A percentile compares a stretch with the other conserved stretches of the same genome.
phyloP scores from a whole-genome alignment of 2,329 filamentous ascomycete genomes.

The Ophiostoma sp. region DNA sequence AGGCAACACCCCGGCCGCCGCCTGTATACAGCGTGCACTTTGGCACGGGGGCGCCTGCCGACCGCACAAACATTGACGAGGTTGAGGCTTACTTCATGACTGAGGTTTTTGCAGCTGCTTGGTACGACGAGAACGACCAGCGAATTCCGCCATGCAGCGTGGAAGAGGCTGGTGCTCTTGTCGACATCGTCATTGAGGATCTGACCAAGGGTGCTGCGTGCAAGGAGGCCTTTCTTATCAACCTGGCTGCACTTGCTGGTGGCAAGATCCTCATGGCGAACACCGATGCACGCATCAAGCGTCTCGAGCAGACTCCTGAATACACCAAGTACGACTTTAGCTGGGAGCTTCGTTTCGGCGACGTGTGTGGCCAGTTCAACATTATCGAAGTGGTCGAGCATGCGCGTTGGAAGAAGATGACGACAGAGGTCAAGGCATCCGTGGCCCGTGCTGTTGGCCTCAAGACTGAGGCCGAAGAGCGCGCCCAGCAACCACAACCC shows the following conservation, averaged over 20 bases:
- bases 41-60: slow-evolving; percentile 37
- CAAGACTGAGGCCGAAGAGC: slow-evolving; percentile 27
- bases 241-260: slow-evolving; percentile 58
- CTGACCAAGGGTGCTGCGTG: slow-evolving; percentile 50
- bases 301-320: slow-evolving; percentile 45
- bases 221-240: slow-evolving; percentile 59
- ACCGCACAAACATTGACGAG: slow-evolving; percentile 58
- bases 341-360: slow-evolving; percentile 59
- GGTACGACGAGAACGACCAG: slow-evolving; percentile 52
- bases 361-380: slow-evolving; percentile 53
- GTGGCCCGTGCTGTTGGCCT: slow-evolving; percentile 27
- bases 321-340: slow-evolving; percentile 51
- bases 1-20: neutral
- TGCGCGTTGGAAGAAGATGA: slow-evolving; percentile 41
- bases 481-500: slow-evolving; percentile 20
- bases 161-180: slow-evolving; percentile 57
- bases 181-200: slow-evolving; percentile 54
- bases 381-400: slow-evolving; percentile 52
- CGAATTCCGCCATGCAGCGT: slow-evolving; percentile 46
- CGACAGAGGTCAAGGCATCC: slow-evolving; percentile 17
- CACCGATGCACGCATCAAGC: slow-evolving; percentile 44
- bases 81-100: slow-evolving; percentile 57
- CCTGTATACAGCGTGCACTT: neutral
- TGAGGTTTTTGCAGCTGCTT: slow-evolving; percentile 51
- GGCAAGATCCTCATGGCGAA: slow-evolving; percentile 52